Conservation (phyloP, 2,329 filamentous ascomycete species). For the Aspergillus fumigatus region DNA sequence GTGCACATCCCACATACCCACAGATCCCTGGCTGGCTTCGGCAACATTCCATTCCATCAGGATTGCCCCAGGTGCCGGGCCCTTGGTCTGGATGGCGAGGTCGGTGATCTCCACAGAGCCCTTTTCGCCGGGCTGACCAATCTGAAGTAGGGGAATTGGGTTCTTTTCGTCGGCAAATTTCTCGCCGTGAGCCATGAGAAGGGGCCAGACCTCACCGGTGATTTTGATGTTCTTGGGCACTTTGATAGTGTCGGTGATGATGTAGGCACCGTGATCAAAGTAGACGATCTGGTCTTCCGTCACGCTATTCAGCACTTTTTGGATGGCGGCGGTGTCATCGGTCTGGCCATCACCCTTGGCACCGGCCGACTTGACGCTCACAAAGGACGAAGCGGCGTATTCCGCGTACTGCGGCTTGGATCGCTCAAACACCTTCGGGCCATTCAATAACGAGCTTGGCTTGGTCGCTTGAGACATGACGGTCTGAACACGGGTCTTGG, state of each 20-base stretch:
- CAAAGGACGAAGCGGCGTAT: constrained; percentile 63
- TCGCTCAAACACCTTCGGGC: constrained; percentile 67
- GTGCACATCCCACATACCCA: constrained; percentile 93
- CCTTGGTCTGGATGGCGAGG: constrained; percentile 77
- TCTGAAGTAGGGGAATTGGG: constrained; percentile 78
- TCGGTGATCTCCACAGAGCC: constrained; percentile 85
- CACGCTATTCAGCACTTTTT: constrained; percentile 67
- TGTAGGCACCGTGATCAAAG: constrained; percentile 61
- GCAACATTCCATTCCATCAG: constrained; percentile 88
- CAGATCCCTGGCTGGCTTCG: constrained; percentile 58
- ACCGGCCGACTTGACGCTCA: constrained; percentile 77
- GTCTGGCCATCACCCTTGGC: constrained; percentile 82
- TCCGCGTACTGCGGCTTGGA: constrained; percentile 84
- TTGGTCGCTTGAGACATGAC: constrained; percentile 55
- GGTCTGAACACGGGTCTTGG: constrained; percentile 54
- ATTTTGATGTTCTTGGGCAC: constrained; percentile 75
- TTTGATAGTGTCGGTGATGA: constrained; percentile 56
- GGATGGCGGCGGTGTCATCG: constrained; percentile 83
- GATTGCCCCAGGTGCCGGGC: constrained; percentile 79
- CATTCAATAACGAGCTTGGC: constrained; percentile 62
- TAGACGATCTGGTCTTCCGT: constrained; percentile 57
- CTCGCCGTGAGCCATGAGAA: constrained; percentile 76
- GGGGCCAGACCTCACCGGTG: constrained; percentile 84
- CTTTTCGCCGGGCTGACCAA: constrained; percentile 71
- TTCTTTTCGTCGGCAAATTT: constrained; percentile 70